Base-by-base conservation (phyloP, 352 stramenopile genomes). In the Globisporangium uncinulatum region DNA sequence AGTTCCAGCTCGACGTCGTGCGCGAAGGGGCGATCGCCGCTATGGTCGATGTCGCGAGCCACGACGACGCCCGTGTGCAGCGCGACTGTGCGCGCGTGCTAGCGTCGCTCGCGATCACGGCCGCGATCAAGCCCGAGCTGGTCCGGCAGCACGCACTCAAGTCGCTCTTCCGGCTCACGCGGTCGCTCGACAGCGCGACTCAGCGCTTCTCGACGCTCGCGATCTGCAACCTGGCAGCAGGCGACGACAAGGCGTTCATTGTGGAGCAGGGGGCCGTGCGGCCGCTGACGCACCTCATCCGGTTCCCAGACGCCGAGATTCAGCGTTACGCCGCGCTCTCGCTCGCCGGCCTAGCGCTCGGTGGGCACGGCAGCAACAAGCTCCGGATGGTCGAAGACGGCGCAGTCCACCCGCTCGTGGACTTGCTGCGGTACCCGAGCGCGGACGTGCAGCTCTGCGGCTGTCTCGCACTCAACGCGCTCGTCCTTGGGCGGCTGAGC, bases 231-330 rank as follows among this genome's bases (percentile, higher is more conserved):
- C 66, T 99, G 4, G 66, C 72, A 7, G 69, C 64, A 0, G 76
- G 76, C 14, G 85, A 83, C 20, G 84, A 95, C 79, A 98, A 97
- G 73, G 80, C 65, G 31, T 74, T 72, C 46, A 89, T 98, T 56
- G 83, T 98, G 7, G 90, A 98, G 56, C 74, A 97, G 62, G 94
- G 92, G 4, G 86, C 80, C 14, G 76, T 98, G 44, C 82, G 92
- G n/a, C 87, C 96, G 15, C 79, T 98, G 10, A 92, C 96, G 14
- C 97, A 98, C 61, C 66, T 99, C 45, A 79, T 95, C 9, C 77
- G 94, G 19, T 98, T 98, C 62, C 95, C 94, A 6, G 94, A 99
- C 58, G 75, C 94, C 10, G 90, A 98, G 67, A 97, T 99, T 58
- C 94, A 99, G 72, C 80, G 94, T 3, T 98, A 97, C 54, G 94